Conservation (phyloP, 2,329 filamentous ascomycete species). For the Trichoderma sp. region DNA sequence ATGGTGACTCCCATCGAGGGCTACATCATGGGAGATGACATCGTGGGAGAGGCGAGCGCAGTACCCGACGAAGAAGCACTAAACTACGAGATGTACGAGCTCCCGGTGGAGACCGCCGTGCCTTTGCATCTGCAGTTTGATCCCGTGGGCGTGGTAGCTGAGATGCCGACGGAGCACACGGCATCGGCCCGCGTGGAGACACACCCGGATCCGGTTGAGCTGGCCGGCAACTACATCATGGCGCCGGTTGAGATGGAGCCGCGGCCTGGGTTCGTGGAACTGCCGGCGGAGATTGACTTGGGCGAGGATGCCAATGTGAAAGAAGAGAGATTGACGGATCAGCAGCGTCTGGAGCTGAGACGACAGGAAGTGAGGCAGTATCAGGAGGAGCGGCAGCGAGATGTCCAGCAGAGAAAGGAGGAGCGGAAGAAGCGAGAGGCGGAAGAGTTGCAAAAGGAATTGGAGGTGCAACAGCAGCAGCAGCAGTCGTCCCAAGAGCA, state of each 20-base stretch:
- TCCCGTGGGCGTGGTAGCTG: conserved; percentile 52
- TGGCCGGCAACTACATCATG: conserved; percentile 46
- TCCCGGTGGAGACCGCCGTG: conserved; percentile 36
- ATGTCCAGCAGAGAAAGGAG: conserved; percentile 13
- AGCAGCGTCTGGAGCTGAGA: conserved; percentile 27
- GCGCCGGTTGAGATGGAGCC: conserved; percentile 43
- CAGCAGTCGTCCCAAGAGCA: background rate
- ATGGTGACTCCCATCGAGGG: conserved; percentile 12
- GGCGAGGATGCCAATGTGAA: conserved; percentile 35
- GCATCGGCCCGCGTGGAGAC: conserved; percentile 47
- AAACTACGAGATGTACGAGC: conserved; percentile 36
- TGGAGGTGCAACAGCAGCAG: background rate
- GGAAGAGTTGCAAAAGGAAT: conserved; percentile 4
- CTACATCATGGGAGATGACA: conserved; percentile 27
- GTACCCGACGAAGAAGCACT: conserved; percentile 8
- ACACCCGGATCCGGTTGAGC: conserved; percentile 51
- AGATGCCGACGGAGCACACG: conserved; percentile 53
- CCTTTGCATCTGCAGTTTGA: conserved; percentile 37
- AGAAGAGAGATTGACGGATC: conserved; percentile 30
- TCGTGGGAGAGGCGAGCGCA: conserved; percentile 23
- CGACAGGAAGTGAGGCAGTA: conserved; percentile 11
- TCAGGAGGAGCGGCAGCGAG: conserved; percentile 14
- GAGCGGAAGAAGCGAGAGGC: conserved; percentile 9
- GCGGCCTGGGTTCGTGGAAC: conserved; percentile 43
- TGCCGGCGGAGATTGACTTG: conserved; percentile 43